A percentile compares a stretch with the other conserved stretches of the same genome.
phyloP scores from a whole-genome alignment of 805 yeast genomes.

The Naumovozyma baii region DNA sequence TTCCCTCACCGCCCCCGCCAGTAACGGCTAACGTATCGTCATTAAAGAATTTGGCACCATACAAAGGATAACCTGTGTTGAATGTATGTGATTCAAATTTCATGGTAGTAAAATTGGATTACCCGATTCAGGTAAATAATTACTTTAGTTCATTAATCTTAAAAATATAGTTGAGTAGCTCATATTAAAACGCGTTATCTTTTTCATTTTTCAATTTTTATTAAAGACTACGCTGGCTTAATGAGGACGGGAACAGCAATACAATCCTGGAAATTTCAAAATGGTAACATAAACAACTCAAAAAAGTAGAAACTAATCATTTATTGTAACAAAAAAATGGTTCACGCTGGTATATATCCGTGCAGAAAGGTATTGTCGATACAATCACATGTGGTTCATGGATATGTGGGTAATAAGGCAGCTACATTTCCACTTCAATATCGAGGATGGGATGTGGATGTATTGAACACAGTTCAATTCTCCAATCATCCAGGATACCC shows the following conservation, averaged over 20 bases:
- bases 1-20: constrained; percentile 97
- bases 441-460: constrained; percentile 88
- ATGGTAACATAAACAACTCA: background rate
- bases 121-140: too few species aligned
- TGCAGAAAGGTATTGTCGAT: constrained; percentile 38
- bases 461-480: constrained; percentile 75
- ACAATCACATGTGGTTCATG: constrained; percentile 91
- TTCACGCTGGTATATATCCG: background rate
- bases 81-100: constrained; percentile 16
- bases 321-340: background rate
- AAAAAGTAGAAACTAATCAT: too few species aligned
- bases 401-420: constrained; percentile 89
- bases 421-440: constrained; percentile 83
- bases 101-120: too few species aligned
- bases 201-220: too few species aligned
- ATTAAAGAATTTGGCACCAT: constrained; percentile 62
- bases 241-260: too few species aligned
- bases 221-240: too few species aligned
- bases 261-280: background rate
- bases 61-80: constrained; percentile 62
- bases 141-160: too few species aligned
- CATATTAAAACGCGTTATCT: too few species aligned
- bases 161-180: too few species aligned
- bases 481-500: constrained; percentile 93
- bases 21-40: constrained; percentile 54